These are phyloP conservation scores for Xylaria castorea DNA, from an alignment of 495 filamentous ascomycete genomes.

Conservation along the genomic window DNA sequence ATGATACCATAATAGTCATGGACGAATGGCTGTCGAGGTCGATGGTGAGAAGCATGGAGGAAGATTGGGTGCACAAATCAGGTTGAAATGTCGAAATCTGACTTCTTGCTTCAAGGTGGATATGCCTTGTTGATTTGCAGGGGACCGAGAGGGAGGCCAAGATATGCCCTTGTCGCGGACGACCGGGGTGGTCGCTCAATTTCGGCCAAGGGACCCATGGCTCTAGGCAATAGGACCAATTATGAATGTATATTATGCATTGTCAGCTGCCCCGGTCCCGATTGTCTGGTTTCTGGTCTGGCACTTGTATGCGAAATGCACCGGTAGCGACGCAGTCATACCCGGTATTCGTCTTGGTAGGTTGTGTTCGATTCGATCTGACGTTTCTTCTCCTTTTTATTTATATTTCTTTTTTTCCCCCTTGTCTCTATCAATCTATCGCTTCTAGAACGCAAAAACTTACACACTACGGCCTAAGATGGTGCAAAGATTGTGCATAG, in stretches of 20 bases:
- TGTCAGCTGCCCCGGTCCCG: constrained; percentile 9
- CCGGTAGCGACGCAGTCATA: background rate
- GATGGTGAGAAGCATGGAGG: background rate
- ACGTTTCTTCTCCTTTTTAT: background rate
- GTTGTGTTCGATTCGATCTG: background rate
- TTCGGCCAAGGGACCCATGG: background rate
- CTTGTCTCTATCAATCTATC: background rate
- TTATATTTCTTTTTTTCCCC: background rate
- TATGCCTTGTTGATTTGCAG: constrained; percentile 10
- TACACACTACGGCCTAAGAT: background rate
- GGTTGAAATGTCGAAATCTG: constrained; percentile 7
- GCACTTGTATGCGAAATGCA: background rate
- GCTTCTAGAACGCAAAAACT: background rate
- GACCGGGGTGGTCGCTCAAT: background rate
- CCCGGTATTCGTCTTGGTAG: background rate
- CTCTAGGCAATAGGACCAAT: background rate
- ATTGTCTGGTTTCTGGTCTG: constrained; percentile 5
- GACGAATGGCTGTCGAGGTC: background rate
- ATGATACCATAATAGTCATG: background rate
- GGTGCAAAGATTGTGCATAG: background rate
- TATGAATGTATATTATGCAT: constrained; percentile 1
- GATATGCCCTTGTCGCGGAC: background rate
- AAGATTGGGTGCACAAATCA: constrained; percentile 11
- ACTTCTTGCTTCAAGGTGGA: constrained; percentile 5
- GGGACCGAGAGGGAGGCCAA: constrained; percentile 15